Evolutionary conservation across 768 basidiomycete species (phyloP).

Genomic region (Rhodotorula babjevae): DNA sequence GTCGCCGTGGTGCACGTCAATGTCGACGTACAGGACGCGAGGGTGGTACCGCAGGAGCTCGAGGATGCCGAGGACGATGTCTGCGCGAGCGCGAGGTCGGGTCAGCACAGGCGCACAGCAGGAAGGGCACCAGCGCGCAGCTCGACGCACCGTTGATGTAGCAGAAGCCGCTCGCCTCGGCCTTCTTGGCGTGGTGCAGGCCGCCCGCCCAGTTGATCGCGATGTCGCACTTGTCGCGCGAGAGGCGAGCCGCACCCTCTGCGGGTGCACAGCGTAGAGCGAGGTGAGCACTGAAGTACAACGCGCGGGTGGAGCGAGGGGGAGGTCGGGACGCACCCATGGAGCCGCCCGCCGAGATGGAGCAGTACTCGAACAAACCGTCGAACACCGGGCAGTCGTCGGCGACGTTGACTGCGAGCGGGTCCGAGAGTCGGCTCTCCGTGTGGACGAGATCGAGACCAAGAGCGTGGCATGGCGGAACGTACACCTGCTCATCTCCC

Average conservation of each 20-base stretch:
- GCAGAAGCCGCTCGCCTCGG: slow-evolving; percentile 97
- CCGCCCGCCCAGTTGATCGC: slow-evolving; percentile 99
- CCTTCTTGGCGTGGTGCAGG: slow-evolving; percentile 97
- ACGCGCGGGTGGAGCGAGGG: too few species aligned
- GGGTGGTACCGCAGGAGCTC: slow-evolving; percentile 86
- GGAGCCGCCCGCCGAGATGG: slow-evolving; percentile 98
- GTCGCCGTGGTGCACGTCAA: slow-evolving; percentile 97
- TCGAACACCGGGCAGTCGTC: slow-evolving; percentile 99
- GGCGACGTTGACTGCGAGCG: slow-evolving; percentile 77
- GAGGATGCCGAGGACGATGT: slow-evolving; percentile 93
- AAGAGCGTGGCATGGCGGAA: not conserved
- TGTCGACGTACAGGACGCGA: slow-evolving; percentile 94
- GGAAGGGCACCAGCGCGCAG: slow-evolving; percentile 52
- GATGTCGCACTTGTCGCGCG: slow-evolving; percentile 95
- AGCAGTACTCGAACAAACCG: slow-evolving; percentile 96
- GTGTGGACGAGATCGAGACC: too few species aligned
- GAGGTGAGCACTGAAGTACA: not conserved
- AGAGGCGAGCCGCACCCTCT: slow-evolving; percentile 96
- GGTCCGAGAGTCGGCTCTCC: not conserved
- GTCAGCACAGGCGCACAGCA: too few species aligned
- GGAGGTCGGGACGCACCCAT: slow-evolving; percentile 66
- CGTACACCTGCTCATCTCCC: slow-evolving; percentile 39
- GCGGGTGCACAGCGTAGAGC: not conserved
- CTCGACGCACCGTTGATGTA: slow-evolving; percentile 79
- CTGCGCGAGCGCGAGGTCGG: slow-evolving; percentile 49